Evolutionary conservation across 2,329 filamentous ascomycete species (phyloP).

Genomic region (Trichoderma endophyticum): DNA sequence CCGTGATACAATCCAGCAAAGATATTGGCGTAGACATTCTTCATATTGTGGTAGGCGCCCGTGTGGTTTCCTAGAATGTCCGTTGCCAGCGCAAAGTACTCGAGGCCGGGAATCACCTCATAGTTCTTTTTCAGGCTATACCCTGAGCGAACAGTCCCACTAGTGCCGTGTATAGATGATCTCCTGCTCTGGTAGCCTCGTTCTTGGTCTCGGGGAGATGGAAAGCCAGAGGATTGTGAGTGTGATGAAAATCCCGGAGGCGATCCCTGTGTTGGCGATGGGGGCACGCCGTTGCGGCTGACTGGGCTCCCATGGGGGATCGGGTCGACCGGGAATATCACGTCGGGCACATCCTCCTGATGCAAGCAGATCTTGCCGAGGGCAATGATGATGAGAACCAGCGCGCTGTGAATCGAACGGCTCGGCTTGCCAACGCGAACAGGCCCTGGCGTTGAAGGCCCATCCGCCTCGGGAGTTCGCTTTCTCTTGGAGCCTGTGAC

Average conservation of each 20-base stretch:
- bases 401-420: slow-evolving; percentile 72
- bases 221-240: slow-evolving; percentile 48
- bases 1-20: slow-evolving; percentile 86
- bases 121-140: slow-evolving; percentile 56
- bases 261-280: slow-evolving; percentile 54
- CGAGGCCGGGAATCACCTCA: slow-evolving; percentile 82
- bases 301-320: slow-evolving; percentile 35
- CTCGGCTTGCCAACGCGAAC: slow-evolving; percentile 50
- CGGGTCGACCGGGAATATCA: slow-evolving; percentile 43
- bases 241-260: slow-evolving; percentile 46
- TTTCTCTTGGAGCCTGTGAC: slow-evolving; percentile 51
- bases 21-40: slow-evolving; percentile 80
- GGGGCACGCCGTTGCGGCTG: slow-evolving; percentile 49
- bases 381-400: slow-evolving; percentile 79
- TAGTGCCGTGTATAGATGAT: slow-evolving; percentile 47
- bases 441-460: slow-evolving; percentile 29
- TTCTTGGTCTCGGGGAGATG: slow-evolving; percentile 53
- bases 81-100: slow-evolving; percentile 83
- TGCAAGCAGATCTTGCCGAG: slow-evolving; percentile 76
- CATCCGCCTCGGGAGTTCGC: slow-evolving; percentile 45
- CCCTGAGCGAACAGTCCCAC: slow-evolving; percentile 27
- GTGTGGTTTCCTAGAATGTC: slow-evolving; percentile 81
- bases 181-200: slow-evolving; percentile 46
- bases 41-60: slow-evolving; percentile 74
- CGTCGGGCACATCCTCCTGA: slow-evolving; percentile 53